Evolutionary conservation across 805 yeast species (phyloP).

Genomic region (Tetrapisispora phaffii): DNA sequence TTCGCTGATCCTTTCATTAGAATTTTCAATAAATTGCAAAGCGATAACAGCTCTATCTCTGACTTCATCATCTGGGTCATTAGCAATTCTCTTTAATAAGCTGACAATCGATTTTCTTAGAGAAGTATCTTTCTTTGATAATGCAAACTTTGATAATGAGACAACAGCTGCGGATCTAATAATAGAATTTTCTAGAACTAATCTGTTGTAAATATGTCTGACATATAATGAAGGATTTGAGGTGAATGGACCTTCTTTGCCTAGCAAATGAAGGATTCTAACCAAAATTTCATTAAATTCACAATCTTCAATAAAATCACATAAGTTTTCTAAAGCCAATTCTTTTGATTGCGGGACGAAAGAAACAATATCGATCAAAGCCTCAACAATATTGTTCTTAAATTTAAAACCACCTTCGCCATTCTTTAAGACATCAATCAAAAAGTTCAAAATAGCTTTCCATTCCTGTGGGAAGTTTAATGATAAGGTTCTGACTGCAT

Average conservation of each 20-base stretch:
- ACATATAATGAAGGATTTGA: conserved; percentile 81
- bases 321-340: conserved; percentile 72
- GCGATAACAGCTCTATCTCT: conserved; percentile 94
- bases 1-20: conserved; percentile 28
- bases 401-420: conserved; percentile 76
- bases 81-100: conserved; percentile 71
- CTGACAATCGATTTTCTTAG: conserved; percentile 62
- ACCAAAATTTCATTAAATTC: conserved; percentile 90
- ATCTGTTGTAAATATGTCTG: conserved; percentile 93
- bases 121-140: conserved; percentile 55
- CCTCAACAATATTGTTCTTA: conserved; percentile 83
- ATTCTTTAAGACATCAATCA: conserved; percentile 75
- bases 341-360: conserved; percentile 79
- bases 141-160: conserved; percentile 83
- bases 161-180: conserved; percentile 93
- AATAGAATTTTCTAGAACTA: conserved; percentile 89
- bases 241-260: conserved; percentile 88
- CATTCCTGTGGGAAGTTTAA: conserved; percentile 89
- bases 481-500: conserved; percentile 86
- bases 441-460: conserved; percentile 68
- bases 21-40: conserved; percentile 46
- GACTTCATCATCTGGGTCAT: conserved; percentile 90
- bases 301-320: conserved; percentile 97
- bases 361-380: conserved; percentile 82
- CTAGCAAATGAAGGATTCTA: conserved; percentile 83